A percentile compares a stretch with the other conserved stretches of the same genome.
phyloP scores from a whole-genome alignment of 2,329 filamentous ascomycete genomes.

The Clarireedia homoeocarpa region DNA sequence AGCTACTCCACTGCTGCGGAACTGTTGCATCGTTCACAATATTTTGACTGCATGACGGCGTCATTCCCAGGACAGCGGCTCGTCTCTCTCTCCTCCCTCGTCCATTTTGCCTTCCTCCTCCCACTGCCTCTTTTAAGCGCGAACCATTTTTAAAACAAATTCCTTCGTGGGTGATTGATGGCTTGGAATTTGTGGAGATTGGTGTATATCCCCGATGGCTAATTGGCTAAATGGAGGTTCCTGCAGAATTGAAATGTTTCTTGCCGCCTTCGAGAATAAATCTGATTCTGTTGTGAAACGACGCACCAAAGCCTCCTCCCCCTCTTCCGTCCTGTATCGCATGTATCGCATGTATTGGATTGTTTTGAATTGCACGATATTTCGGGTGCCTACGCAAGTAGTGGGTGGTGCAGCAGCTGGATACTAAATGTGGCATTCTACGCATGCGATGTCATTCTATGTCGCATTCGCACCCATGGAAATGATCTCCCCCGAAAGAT shows the following conservation, averaged over 20 bases:
- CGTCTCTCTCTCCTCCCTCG: neutral
- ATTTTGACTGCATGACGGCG: neutral
- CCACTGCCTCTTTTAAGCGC: slow-evolving; percentile 2
- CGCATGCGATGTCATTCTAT: neutral
- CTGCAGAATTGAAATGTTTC: slow-evolving; percentile 1
- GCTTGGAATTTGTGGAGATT: slow-evolving; percentile 5
- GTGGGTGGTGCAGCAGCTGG: neutral
- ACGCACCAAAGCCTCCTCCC: neutral
- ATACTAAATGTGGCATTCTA: neutral
- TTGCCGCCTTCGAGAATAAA: slow-evolving; percentile 4
- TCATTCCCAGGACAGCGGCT: slow-evolving; percentile 9
- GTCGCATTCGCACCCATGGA: neutral
- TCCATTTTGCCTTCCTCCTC: too few relatives aligned
- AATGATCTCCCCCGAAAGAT: slow-evolving; percentile 2
- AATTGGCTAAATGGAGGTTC: neutral
- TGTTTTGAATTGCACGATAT: too few relatives aligned
- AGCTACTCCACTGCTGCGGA: neutral
- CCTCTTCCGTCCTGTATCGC: neutral
- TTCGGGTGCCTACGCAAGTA: neutral
- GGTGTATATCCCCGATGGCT: neutral
- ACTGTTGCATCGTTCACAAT: slow-evolving; percentile 1
- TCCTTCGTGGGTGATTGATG: neutral
- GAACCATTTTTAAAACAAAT: neutral
- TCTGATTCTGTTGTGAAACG: neutral
- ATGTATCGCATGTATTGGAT: neutral